Conservation (phyloP, 176 grass and related monocot species). For the Triticum dicoccoides region DNA sequence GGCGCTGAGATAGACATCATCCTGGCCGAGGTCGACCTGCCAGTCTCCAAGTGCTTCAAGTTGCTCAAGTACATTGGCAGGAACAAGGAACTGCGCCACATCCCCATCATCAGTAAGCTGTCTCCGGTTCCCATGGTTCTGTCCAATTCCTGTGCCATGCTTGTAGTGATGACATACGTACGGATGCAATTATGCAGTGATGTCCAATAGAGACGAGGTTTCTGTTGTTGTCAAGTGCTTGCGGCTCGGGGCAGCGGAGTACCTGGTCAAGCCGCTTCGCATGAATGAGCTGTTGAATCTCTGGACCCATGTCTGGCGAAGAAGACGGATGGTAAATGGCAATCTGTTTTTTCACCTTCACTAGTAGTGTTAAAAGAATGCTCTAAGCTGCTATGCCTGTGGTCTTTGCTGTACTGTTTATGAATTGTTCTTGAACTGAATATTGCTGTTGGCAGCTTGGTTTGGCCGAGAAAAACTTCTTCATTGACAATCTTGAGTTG, state of each 20-base stretch:
- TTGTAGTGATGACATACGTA: conserved; percentile 2
- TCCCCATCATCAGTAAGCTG: conserved; percentile 91
- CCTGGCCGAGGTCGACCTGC: conserved; percentile 88
- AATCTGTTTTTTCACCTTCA: conserved; percentile 21
- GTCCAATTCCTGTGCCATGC: neutral
- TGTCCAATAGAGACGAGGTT: conserved; percentile 89
- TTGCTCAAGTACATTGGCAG: conserved; percentile 96
- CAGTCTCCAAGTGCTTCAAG: conserved; percentile 83
- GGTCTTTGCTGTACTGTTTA: conserved; percentile 2
- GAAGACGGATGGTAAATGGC: conserved; percentile 68
- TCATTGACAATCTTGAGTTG: conserved; percentile 65
- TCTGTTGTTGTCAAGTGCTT: conserved; percentile 95
- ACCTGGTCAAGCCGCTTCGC: conserved; percentile 87
- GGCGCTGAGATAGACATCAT: conserved; percentile 83
- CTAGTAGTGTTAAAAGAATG: conserved; percentile 19
- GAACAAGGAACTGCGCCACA: conserved; percentile 76
- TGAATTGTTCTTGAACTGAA: conserved; percentile 18
- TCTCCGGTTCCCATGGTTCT: neutral
- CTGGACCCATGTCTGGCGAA: conserved; percentile 94
- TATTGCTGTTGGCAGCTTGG: conserved; percentile 64
- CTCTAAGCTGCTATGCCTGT: conserved; percentile 24
- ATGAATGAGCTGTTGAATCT: conserved; percentile 91
- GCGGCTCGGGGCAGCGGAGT: conserved; percentile 83
- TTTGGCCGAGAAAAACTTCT: conserved; percentile 85
- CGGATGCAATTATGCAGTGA: conserved; percentile 52